These are phyloP conservation scores for Fibroporia radiculosa DNA, from an alignment of 768 basidiomycete species.

Conservation along the genomic window DNA sequence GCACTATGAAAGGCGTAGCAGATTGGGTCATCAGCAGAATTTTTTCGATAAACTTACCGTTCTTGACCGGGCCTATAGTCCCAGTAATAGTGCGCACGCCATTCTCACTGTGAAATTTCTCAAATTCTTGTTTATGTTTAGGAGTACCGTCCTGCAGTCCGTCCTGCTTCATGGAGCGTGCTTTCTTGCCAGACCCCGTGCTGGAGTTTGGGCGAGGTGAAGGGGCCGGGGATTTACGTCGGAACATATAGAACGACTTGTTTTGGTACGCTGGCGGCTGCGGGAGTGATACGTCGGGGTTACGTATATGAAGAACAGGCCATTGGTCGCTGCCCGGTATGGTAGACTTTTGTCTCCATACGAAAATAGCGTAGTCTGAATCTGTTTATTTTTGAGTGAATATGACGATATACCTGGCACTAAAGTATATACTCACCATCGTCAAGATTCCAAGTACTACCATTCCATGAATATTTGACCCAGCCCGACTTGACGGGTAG, in stretches of 20 bases:
- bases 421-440: conserved; percentile 61
- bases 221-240: conserved; percentile 12
- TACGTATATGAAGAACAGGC: conserved; percentile 56
- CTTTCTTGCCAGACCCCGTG: conserved; percentile 25
- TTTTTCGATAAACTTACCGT: conserved; percentile 44
- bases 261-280: conserved; percentile 59
- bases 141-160: conserved; percentile 43
- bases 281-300: conserved; percentile 54
- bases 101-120: conserved; percentile 83
- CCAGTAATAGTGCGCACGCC: conserved; percentile 92
- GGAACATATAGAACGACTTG: conserved; percentile 62
- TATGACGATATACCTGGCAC: neutral
- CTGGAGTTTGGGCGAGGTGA: conserved; percentile 24
- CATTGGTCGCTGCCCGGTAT: conserved; percentile 21
- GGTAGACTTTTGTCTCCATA: conserved; percentile 54
- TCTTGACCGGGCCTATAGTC: conserved; percentile 81
- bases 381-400: conserved; percentile 33
- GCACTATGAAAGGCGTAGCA: conserved; percentile 42
- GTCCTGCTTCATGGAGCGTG: conserved; percentile 19
- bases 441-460: conserved; percentile 78
- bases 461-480: conserved; percentile 82
- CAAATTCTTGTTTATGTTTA: conserved; percentile 67
- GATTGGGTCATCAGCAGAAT: neutral
- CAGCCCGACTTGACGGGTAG: conserved; percentile 67
- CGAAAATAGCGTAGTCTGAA: conserved; percentile 83